These are phyloP conservation scores for Daldinia concentrica DNA, from an alignment of 495 filamentous ascomycete genomes.

Conservation along the genomic window DNA sequence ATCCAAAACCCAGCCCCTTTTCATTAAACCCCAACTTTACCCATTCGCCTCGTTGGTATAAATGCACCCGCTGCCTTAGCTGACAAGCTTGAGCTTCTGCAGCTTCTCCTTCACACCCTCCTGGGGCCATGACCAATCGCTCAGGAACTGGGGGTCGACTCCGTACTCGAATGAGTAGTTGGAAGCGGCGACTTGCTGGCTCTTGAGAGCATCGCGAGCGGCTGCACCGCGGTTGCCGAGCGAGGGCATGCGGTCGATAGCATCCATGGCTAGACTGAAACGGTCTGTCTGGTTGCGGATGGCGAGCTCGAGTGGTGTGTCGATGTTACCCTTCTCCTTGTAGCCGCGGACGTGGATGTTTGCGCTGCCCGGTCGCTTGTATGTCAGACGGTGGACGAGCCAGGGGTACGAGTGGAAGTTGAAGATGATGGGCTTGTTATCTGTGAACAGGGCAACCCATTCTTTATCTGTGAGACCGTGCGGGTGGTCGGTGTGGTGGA, in stretches of 20 bases:
- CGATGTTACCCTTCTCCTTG: constrained; percentile 81
- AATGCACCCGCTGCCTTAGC: not conserved
- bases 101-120: constrained; percentile 45
- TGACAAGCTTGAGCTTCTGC: constrained; percentile 21
- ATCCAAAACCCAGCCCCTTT: constrained; percentile 3
- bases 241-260: constrained; percentile 68
- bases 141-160: constrained; percentile 70
- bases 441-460: constrained; percentile 72
- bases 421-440: constrained; percentile 74
- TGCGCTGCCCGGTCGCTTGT: constrained; percentile 69
- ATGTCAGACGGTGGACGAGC: constrained; percentile 76
- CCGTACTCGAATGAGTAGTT: constrained; percentile 70
- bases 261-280: constrained; percentile 75
- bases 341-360: constrained; percentile 76
- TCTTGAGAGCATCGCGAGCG: constrained; percentile 67
- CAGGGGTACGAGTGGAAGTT: constrained; percentile 84
- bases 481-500: constrained; percentile 69
- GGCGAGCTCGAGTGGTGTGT: constrained; percentile 76
- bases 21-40: not conserved
- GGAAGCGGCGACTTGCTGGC: constrained; percentile 65
- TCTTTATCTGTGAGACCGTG: constrained; percentile 71
- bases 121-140: constrained; percentile 71
- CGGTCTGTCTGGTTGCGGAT: constrained; percentile 76
- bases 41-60: not conserved
- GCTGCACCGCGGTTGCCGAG: constrained; percentile 66